Percentiles rank a stretch among this genome's conserved stretches.
phyloP scores from a whole-genome alignment of 345 rosid genomes.

The Eucalyptus marginata region DNA sequence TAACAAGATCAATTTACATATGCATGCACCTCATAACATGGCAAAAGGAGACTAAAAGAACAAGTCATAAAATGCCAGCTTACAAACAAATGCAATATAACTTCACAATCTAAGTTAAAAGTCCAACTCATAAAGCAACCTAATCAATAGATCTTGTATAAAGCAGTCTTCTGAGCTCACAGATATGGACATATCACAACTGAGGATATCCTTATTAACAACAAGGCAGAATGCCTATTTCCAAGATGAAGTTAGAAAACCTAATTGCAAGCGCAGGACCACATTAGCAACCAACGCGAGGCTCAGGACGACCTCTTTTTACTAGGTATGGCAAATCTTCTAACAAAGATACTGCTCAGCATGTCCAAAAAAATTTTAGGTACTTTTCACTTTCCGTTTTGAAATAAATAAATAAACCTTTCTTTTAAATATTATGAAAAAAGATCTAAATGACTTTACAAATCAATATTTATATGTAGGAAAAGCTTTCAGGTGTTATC shows the following conservation, averaged over 20 bases:
- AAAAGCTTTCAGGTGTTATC: not conserved
- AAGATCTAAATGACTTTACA: not conserved
- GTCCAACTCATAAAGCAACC: not conserved
- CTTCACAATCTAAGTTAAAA: not conserved
- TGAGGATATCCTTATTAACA: not conserved
- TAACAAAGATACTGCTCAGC: not conserved
- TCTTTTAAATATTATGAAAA: not conserved
- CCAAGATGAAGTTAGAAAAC: not conserved
- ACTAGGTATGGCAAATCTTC: not conserved
- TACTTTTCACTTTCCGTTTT: not conserved
- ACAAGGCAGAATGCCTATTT: not conserved
- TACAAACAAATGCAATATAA: not conserved
- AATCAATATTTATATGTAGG: not conserved
- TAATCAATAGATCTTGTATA: not conserved
- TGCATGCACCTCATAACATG: not conserved
- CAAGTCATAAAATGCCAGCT: not conserved
- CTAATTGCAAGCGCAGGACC: not conserved
- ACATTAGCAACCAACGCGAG: not conserved
- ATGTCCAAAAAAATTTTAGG: not conserved
- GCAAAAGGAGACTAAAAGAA: not conserved
- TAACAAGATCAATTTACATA: not conserved
- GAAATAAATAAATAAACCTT: not conserved
- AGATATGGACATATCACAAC: not conserved
- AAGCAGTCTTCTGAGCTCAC: not conserved
- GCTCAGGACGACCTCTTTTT: not conserved